Evolutionary conservation across 495 filamentous ascomycete genomes (phyloP).

Genomic region (Neurospora sublineolata): DNA sequence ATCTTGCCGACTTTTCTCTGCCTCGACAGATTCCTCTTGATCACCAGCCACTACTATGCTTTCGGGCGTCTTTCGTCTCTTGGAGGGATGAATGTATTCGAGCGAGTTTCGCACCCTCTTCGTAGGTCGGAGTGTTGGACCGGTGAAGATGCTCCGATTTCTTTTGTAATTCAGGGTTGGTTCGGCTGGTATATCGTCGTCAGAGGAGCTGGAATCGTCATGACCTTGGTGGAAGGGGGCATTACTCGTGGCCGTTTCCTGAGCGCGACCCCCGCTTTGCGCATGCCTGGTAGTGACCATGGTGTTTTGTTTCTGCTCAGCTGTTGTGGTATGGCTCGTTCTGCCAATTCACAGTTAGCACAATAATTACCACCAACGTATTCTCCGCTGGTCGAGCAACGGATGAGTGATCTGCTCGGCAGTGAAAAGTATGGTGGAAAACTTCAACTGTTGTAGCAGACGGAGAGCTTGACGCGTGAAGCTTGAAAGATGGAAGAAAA

Average conservation of each 20-base stretch:
- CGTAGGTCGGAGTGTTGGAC: not conserved
- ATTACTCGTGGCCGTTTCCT: not conserved
- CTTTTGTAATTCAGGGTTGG: not conserved
- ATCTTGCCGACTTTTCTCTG: not conserved
- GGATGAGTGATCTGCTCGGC: not conserved
- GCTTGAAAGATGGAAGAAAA: not conserved
- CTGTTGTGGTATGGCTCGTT: not conserved
- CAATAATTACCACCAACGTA: not conserved
- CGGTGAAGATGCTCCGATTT: not conserved
- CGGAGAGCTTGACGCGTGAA: not conserved
- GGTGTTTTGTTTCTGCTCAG: not conserved
- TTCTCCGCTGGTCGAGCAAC: not conserved
- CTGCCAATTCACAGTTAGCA: not conserved
- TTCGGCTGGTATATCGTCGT: not conserved
- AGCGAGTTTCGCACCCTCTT: not conserved
- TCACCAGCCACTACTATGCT: not conserved
- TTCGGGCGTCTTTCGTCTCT: not conserved
- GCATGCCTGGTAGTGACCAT: not conserved
- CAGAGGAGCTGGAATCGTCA: not conserved
- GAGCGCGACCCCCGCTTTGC: not conserved
- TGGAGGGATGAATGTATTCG: not conserved
- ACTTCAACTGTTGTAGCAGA: not conserved
- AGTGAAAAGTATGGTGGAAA: not conserved
- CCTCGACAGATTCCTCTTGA: not conserved
- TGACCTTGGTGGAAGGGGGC: not conserved